Evolutionary conservation across 192 early-diverging fungal genomes (phyloP), one percentile per base, ranked within the genome.

Genomic region (Dispira simplex): DNA sequence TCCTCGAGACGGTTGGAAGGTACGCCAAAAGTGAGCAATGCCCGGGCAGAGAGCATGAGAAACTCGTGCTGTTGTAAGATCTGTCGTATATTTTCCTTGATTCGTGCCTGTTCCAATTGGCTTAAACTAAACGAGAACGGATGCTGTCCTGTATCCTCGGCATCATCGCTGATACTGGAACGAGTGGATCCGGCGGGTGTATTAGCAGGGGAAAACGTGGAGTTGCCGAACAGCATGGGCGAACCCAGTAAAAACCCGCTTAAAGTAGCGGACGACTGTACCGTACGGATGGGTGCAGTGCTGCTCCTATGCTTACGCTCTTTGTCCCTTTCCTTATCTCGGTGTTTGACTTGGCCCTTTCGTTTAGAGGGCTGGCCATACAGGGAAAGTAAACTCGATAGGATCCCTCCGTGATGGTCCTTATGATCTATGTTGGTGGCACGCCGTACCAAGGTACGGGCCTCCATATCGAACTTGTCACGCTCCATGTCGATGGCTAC

Each of bases 11-110:
- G 75, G 60, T 85, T 84, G 20, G 81, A 72, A 6, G 86, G 86
- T 5, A 80, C 76, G 18, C 86, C 86, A 65, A 83, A 88, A 21
- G 74, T 75, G 73, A 88, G 86, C 57, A 88, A 71, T 13, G 77
- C 76, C 55, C 83, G 80, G 54, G 81, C 84, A 46, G 78, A 66
- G 56, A 84, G 70, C 4, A 81, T 70, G 46, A 88, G 63, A 62
- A 82, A 83, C 56, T 83, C 81, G 48, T 88, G 86, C 13, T 81
- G 78, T 63, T 83, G 75, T 21, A 88, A 68, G 46, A 88, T 88
- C 46, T 84, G 81, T 9, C 82, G 81, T 59, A 88, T 71, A 26
- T 86, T 60, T 44, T 60, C 58, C 21, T 60, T 27, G 32, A 60
- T 60, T 16, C 58, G 58, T 12, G 18, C 14, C 58, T 60, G 58